Evolutionary conservation across 164 flowering plant species (phyloP), one percentile per base, ranked within the genome.

Genomic region (Echeveria elegans): DNA sequence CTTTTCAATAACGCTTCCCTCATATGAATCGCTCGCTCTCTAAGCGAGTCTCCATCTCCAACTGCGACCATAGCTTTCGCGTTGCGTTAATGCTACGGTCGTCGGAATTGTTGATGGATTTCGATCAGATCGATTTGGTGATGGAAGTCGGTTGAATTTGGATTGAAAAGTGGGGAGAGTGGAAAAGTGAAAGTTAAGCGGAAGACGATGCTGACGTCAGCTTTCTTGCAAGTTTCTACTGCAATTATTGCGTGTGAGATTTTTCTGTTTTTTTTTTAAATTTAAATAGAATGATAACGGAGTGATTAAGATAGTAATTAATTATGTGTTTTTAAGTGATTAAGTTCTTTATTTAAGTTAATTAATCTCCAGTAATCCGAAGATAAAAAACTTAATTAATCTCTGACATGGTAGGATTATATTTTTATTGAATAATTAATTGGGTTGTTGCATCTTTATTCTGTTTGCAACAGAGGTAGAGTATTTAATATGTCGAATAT

Each of bases 1-100:
- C 90, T 82, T 77, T 84, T 82, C 67, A 73, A 79, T 29, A 86
- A 76, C 12, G 86, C 77, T 4, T 86, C 90, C 45, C 86, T 73
- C 88, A 86, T 84, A 73, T 68, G 72, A 0, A 72, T 66, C n/a
- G 84, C 84, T 70, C 82, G 70, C 43, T 80, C 82, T 31, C 77
- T 76, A 71, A 84, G 77, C 69, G 70, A 43, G 72, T 86, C 88
- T 74, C 79, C 80, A 11, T 66, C 32, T 6, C 74, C 72, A 50
- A 4, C 47, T 43, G 18, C 47, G 16, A 75, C 77, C 12, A 80
- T 82, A 80, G 75, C 74, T 34, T 5, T n/a, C n/a, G n/a, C n/a
- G n/a, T n/a, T n/a, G n/a, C n/a, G n/a, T n/a, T n/a, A n/a, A n/a
- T n/a, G n/a, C n/a, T n/a, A n/a, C 19, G 47, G 47, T 43, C 47